These are phyloP conservation scores for Pseudozyma pruni DNA, from an alignment of 1,284 basidiomycete genomes.

Conservation along the genomic window DNA sequence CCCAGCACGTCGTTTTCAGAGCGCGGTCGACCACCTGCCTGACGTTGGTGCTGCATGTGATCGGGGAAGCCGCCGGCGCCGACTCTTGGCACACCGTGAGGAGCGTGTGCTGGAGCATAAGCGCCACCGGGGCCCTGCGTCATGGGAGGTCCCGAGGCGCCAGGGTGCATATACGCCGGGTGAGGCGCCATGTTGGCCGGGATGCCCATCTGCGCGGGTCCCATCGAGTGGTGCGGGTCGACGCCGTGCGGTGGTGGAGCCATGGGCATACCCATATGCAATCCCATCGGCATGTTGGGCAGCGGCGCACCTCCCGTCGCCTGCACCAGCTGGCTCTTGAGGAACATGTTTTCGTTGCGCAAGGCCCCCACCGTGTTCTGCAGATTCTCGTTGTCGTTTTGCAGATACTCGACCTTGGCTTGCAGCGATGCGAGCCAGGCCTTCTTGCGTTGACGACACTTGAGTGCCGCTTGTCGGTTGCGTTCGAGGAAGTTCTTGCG, in stretches of 20 bases:
- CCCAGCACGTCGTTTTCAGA: constrained; percentile 25
- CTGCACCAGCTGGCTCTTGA: constrained; percentile 62
- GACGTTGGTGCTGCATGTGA: constrained; percentile 1
- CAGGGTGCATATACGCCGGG: constrained; percentile 50
- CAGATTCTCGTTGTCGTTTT: constrained; percentile 93
- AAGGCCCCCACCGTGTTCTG: constrained; percentile 71
- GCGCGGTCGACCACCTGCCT: constrained; percentile 18
- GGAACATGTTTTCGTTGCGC: constrained; percentile 71
- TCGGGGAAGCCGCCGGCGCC: constrained; percentile 10
- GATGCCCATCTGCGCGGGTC: constrained; percentile 29
- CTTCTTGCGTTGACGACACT: constrained; percentile 98
- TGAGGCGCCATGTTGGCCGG: constrained; percentile 38
- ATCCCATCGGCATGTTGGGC: constrained; percentile 26
- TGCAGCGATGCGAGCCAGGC: constrained; percentile 94
- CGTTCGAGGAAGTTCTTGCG: constrained; percentile 66
- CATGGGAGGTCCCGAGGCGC: constrained; percentile 21
- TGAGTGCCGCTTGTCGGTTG: constrained; percentile 79
- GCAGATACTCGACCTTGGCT: constrained; percentile 88
- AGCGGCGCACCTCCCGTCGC: constrained; percentile 41
- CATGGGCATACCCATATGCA: constrained; percentile 33
- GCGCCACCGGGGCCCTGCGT: constrained; percentile 27
- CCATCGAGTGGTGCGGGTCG: constrained; percentile 33
- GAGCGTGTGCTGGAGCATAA: constrained; percentile 28
- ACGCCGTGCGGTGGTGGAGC: constrained; percentile 25
- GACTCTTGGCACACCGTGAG: constrained; percentile 19